Base-by-base conservation (phyloP, 768 basidiomycete genomes). In the Lyophyllum atratum region DNA sequence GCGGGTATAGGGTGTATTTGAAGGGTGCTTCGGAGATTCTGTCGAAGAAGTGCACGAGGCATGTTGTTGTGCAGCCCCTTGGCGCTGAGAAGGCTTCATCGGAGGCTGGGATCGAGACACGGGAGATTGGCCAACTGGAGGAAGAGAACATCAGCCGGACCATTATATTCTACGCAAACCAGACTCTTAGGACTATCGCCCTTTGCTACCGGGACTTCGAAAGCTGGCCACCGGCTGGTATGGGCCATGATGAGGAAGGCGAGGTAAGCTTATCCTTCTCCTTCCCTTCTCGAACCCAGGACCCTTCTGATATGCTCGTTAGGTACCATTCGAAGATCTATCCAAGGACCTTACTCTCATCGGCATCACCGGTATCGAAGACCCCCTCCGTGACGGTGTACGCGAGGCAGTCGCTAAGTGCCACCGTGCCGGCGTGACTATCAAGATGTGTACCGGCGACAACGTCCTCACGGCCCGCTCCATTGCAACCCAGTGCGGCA, bases 391-490 rank as follows among this genome's bases (percentile, higher is more conserved):
- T 31, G 81, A 84, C 0, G 94, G 95, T 68, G 97, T 98, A 25
- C 84, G 84, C 15, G 83, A 94, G 11, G 95, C 96, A 17, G 96
- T 99, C 43, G 79, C 82, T 43, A 87, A 92, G 66, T 98, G 95
- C 68, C 86, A 86, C 65, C 82, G 79, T 51, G 96, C 97, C 40
- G 95, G 96, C 59, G 95, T 99, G 14, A 79, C 82, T 22, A 87
- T 98, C 75, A 98, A 97, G 77, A 99, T 98, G 95, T 96, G 93
- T 70, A 98, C 97, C 0, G 97, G 96, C 62, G 95, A 98, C 72
- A 98, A 97, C 62, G 93, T 95, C 49, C 85, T 98, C 50, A 95
- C 92, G 0, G 93, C 92, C 49, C 86, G 94, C n/a, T 97, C 95
- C 7, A 99, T 99, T 65, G 96, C 97, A 21, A 81, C 83, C 1